Evolutionary conservation across 2,329 filamentous ascomycete species (phyloP), one percentile per base, ranked within the genome.

Genomic region (Amauroascus verrucosus): DNA sequence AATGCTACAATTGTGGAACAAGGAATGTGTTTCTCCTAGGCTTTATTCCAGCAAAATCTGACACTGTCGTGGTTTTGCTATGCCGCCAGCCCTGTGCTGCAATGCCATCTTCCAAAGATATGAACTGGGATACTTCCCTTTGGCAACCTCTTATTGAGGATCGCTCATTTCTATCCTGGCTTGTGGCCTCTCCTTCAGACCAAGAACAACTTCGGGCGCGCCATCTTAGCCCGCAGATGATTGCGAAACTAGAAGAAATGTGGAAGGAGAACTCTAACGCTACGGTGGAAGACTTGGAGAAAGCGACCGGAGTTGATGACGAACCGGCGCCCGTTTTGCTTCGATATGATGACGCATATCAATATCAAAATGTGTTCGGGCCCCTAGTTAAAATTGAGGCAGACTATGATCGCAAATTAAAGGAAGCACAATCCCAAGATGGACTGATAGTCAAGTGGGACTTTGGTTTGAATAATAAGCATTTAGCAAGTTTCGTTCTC

Each of bases 1-100:
- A 98, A 75, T 98, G 93, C 74, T 98, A 98, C 75, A 97, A 96
- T 72, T 98, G 93, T 70, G 93, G 91, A 45, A 96, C 88, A n/a
- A 97, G 96, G 74, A 98, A 98, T 68, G 91, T 96, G 47, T 98
- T 98, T 63, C 77, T 97, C 33, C 83, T 98, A 26, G 93, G 93
- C 6, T 98, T 98, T 68, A 98, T 98, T 62, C 94, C 93, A 8
- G 93, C 93, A 54, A 98, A 98, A 68, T 97, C 93, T 9, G 94
- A 98, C 65, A 96, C 93, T 0, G 93, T 98, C 26, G 94, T 98
- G 6, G 93, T 98, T 22, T 81, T 98, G 43, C 80, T 98, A 35
- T 98, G 93, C 69, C 89, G 93, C 57, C 93, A 97, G 70, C 93
- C 93, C 45, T 98, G 93, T 70, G 93, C 91, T 32, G 85, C 93